phyloP scores from a whole-genome alignment of 1,284 basidiomycete species.

The Tilletia horrida region DNA sequence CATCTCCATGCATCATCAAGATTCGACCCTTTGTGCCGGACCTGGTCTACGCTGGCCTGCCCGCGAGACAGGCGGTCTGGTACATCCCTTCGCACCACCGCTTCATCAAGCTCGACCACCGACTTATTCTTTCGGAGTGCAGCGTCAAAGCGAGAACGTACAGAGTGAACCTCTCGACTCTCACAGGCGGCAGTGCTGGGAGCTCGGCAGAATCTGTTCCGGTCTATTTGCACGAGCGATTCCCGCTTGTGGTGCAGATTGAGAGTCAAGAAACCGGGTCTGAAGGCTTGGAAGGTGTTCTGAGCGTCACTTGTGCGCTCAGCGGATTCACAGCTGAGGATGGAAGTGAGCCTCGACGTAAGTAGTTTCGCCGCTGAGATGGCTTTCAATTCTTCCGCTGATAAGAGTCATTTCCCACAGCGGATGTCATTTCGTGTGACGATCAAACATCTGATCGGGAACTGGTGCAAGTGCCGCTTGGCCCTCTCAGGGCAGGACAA shows the following conservation, averaged over 20 bases:
- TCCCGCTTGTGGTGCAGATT: background rate
- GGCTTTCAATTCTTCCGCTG: background rate
- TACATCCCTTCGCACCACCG: background rate
- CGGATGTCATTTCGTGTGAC: background rate
- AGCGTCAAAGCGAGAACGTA: conserved; percentile 5
- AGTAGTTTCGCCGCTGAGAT: background rate
- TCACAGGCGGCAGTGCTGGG: background rate
- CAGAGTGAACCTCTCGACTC: background rate
- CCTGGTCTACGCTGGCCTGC: conserved; percentile 10
- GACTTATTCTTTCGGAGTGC: background rate
- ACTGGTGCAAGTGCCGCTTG: background rate
- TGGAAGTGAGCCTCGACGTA: background rate
- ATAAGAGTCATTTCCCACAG: background rate
- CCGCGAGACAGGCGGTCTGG: conserved; percentile 10
- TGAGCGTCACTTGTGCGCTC: background rate
- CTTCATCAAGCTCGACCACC: conserved; percentile 7
- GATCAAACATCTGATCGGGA: background rate
- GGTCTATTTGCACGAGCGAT: background rate
- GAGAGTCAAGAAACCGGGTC: background rate
- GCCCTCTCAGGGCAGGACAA: background rate
- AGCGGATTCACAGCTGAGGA: background rate
- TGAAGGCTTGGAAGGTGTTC: background rate
- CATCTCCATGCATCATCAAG: conserved; percentile 12
- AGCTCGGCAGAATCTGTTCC: background rate
- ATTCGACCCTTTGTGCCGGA: conserved; percentile 1